A percentile compares a stretch with the other conserved stretches of the same genome.
These are phyloP conservation scores for Alternaria sp. DNA, from an alignment of 2,329 filamentous ascomycete genomes.

Conservation along the genomic window DNA sequence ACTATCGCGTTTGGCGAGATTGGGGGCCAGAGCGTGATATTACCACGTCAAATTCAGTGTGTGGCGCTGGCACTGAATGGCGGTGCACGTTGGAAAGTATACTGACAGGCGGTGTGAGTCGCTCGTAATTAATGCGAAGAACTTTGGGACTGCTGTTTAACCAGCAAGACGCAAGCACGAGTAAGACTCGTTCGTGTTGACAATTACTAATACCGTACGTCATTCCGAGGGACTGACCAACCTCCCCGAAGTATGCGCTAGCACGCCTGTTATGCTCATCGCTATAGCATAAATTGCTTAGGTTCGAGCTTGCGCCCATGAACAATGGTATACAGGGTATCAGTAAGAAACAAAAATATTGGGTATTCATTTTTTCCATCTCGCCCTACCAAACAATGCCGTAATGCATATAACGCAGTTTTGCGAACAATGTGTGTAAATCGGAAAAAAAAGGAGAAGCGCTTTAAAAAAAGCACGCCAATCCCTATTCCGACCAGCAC, in stretches of 20 bases:
- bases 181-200: neutral
- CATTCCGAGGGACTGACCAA: neutral
- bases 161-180: neutral
- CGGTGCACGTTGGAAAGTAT: slow-evolving; percentile 4
- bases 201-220: neutral
- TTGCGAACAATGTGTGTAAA: slow-evolving; percentile 4
- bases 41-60: neutral
- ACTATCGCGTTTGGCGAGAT: neutral
- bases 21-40: slow-evolving; percentile 11
- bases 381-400: slow-evolving; percentile 1
- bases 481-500: neutral
- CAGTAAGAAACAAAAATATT: neutral
- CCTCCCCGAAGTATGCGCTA: neutral
- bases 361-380: slow-evolving; percentile 6
- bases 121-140: neutral
- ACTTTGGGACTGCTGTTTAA: slow-evolving; percentile 1
- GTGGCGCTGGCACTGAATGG: slow-evolving; percentile 12
- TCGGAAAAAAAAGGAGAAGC: neutral
- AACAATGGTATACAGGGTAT: neutral
- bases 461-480: neutral
- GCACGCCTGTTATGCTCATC: neutral
- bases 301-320: neutral
- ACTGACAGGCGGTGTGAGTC: slow-evolving; percentile 2
- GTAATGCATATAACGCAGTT: neutral
- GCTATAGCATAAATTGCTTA: neutral